Evolutionary conservation across 208 protist species (phyloP).

Genomic region (Acanthamoeba triangularis): DNA sequence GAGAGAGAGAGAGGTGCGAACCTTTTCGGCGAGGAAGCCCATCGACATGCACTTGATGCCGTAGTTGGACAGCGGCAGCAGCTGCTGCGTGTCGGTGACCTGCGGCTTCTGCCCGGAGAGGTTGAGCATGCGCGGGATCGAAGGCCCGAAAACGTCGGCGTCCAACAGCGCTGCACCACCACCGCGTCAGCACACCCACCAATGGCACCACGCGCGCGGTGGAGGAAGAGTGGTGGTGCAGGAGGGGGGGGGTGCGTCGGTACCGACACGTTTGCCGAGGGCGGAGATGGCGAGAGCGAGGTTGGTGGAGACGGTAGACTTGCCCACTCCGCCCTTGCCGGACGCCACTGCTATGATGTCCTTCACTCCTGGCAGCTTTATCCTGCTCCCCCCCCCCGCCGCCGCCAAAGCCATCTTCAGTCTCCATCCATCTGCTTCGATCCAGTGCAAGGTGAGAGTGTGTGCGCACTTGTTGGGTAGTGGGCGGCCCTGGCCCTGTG

Average conservation of each 20-base stretch:
- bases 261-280: slow-evolving; percentile 49
- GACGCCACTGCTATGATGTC: slow-evolving; percentile 84
- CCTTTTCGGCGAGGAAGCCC: slow-evolving; percentile 88
- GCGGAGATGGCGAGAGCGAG: slow-evolving; percentile 83
- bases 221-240: neutral
- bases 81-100: slow-evolving; percentile 24
- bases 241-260: no score
- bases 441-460: neutral
- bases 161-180: slow-evolving; percentile 90
- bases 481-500: neutral
- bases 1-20: neutral
- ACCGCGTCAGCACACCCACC: neutral
- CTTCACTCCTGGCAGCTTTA: slow-evolving; percentile 79
- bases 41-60: slow-evolving; percentile 92
- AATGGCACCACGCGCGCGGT: neutral
- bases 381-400: neutral
- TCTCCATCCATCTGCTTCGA: neutral
- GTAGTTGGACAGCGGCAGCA: slow-evolving; percentile 87
- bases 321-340: slow-evolving; percentile 91
- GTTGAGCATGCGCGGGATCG: slow-evolving; percentile 89
- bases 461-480: slow-evolving; percentile 38
- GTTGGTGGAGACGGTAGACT: slow-evolving; percentile 89
- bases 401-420: neutral
- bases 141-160: slow-evolving; percentile 91
- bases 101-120: slow-evolving; percentile 72